Base-by-base conservation (phyloP, 192 early-diverging fungal genomes). In the Coemansia sp. region DNA sequence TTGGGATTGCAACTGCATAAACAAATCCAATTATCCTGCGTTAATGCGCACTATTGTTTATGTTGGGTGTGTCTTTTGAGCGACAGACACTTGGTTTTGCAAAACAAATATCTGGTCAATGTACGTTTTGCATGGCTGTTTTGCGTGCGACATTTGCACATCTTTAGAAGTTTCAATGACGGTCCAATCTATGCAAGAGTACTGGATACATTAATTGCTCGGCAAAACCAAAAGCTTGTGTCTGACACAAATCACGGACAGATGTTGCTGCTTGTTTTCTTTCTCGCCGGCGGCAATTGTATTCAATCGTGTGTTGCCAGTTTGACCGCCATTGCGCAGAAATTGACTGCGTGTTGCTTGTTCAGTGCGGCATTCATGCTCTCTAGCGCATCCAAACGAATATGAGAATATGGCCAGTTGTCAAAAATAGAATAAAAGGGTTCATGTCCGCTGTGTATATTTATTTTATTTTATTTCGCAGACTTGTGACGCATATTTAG, bases 161-260 rank as follows among this genome's bases (percentile, higher is more conserved):
- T 44, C 42, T n/a, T 44, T n/a, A 44, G 42, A 52, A 23, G 50
- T 52, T 52, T 22, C 50, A 52, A 52, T 23, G 50, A 21, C 50
- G 23, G 50, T 52, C 50, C 50, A 52, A 52, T 52, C 1, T 52
- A 52, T 52, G 50, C 50, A 22, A 23, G 11, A 4, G 50, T 22
- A 25, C 23, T 21, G 50, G 20, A 52, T 44, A 44, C 50, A 52
- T 52, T 23, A 52, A 52, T 52, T 52, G 50, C 20, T 22, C 23
- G n/a, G n/a, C 42, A 14, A 44, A 12, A n/a, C 14, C 42, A 12
- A 12, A 44, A 44, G 42, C 14, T 12, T 44, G 42, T n/a, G 42
- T n/a, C 42, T n/a, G n/a, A n/a, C 42, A 44, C 42, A 44, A 44
- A 44, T 44, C 42, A 44, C 42, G 42, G 42, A 12, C n/a, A 44